Base-by-base conservation (phyloP, 140 eudicot species). In the Erigeron philadelphicus region DNA sequence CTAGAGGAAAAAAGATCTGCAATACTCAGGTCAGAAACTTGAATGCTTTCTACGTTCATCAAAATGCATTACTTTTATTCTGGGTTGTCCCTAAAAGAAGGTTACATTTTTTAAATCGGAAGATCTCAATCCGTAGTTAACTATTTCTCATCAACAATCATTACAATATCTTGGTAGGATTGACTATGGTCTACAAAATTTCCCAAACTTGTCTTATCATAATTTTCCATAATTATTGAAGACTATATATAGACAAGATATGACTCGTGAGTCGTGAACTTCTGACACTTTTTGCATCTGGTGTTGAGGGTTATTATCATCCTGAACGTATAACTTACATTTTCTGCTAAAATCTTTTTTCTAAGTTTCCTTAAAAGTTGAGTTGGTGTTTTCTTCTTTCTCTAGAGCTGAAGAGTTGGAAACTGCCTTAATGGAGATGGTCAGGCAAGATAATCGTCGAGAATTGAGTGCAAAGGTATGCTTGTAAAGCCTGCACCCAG, bases 391-490 rank as follows among this genome's bases (percentile, higher is more conserved):
- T 46, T 64, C 70, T 67, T 48, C 66, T 74, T 43, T 71, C 54
- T 76, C 43, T 81, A 93, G 98, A 85, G 95, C 98, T 18, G 96
- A 93, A 79, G 98, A 93, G 84, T 80, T 93, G 75, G 98, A 93
- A 87, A 88, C 94, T 38, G 96, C 98, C 40, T 79, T 93, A 49
- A 89, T 93, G 98, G 98, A 93, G 87, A 89, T 93, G 82, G 98
- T 93, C 57, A 83, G 83, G 76, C 87, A 86, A 81, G 98, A 93
- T 78, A 93, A 93, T 77, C 88, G 98, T 21, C 90, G 90, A 71
- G 85, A 93, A 79, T 72, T 93, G 76, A 84, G 95, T 81, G 96
- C 98, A 63, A 77, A 72, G 88, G 98, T 93, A 81, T 55, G 70
- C 69, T 8, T 57, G 52, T 31, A 25, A 11, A 70, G 44, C 43